Conservation (phyloP, 2,329 filamentous ascomycete genomes). For the Colletotrichum karsti region DNA sequence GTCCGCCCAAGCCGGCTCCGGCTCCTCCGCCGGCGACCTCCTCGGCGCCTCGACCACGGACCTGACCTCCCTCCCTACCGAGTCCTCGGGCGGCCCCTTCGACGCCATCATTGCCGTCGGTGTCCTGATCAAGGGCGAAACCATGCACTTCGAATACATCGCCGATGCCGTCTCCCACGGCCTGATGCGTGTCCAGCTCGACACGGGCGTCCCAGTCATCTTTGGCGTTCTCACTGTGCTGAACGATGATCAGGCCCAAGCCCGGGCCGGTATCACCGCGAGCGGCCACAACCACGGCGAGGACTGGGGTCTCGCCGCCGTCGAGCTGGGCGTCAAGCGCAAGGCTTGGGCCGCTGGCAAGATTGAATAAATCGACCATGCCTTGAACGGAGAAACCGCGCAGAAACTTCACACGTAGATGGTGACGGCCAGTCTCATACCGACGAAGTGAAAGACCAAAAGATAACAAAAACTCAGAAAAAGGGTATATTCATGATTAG, state of each 20-base stretch:
- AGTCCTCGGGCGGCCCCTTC: constrained; percentile 70
- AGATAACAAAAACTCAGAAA: not conserved
- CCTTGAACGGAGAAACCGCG: constrained; percentile 7
- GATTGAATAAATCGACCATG: constrained; percentile 48
- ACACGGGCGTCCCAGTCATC: constrained; percentile 87
- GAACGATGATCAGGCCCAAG: constrained; percentile 85
- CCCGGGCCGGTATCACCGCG: constrained; percentile 78
- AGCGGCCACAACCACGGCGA: constrained; percentile 91
- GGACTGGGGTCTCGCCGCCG: constrained; percentile 94
- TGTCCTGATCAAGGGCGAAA: constrained; percentile 97
- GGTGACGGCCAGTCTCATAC: constrained; percentile 1
- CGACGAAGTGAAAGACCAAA: not conserved
- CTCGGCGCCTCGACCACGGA: constrained; percentile 76
- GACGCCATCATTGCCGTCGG: constrained; percentile 96
- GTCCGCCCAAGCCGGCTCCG: constrained; percentile 68
- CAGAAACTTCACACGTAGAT: no score
- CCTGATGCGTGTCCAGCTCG: constrained; percentile 92
- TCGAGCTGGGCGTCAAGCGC: constrained; percentile 92
- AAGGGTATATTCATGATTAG: not conserved
- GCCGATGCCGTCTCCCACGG: constrained; percentile 89
- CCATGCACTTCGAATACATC: constrained; percentile 99
- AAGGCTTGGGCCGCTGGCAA: constrained; percentile 82
- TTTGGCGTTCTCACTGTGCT: constrained; percentile 93
- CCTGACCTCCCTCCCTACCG: constrained; percentile 59
- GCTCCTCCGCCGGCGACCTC: constrained; percentile 77